Percentiles rank a stretch among this genome's conserved stretches.
Conservation (phyloP, 768 basidiomycete genomes). For the Erythrobasidium yunnanense region DNA sequence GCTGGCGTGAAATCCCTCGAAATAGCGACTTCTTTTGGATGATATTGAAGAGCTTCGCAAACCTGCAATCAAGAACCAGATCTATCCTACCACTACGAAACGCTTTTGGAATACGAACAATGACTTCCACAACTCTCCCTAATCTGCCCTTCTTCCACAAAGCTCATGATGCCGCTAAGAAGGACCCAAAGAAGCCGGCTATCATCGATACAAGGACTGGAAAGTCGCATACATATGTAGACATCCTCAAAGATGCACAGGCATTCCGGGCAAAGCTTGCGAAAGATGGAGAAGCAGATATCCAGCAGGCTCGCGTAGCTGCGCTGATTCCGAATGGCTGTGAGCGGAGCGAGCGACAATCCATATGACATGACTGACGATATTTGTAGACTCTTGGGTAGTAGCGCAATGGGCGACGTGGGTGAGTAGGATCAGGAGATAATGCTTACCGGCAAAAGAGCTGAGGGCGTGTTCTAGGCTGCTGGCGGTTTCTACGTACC, state of each 20-base stretch:
- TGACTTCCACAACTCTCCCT: slow-evolving; percentile 3
- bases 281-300: background rate
- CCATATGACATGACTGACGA: background rate
- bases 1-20: too few species aligned
- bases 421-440: background rate
- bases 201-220: slow-evolving; percentile 13
- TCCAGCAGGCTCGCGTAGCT: slow-evolving; percentile 10
- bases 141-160: background rate
- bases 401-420: slow-evolving; percentile 28
- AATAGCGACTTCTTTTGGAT: too few species aligned
- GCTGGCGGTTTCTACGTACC: slow-evolving; percentile 38
- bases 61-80: too few species aligned
- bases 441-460: too few species aligned
- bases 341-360: background rate
- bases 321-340: slow-evolving; percentile 25
- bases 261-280: slow-evolving; percentile 9
- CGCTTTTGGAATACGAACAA: background rate
- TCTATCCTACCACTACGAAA: background rate
- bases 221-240: slow-evolving; percentile 6
- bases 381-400: slow-evolving; percentile 16
- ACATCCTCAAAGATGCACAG: slow-evolving; percentile 10
- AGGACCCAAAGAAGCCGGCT: slow-evolving; percentile 25
- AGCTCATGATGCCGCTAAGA: slow-evolving; percentile 3
- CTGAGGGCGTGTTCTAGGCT: slow-evolving; percentile 30
- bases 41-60: background rate